Conservation (phyloP, 192 early-diverging fungal species). For the Mortierella claussenii region DNA sequence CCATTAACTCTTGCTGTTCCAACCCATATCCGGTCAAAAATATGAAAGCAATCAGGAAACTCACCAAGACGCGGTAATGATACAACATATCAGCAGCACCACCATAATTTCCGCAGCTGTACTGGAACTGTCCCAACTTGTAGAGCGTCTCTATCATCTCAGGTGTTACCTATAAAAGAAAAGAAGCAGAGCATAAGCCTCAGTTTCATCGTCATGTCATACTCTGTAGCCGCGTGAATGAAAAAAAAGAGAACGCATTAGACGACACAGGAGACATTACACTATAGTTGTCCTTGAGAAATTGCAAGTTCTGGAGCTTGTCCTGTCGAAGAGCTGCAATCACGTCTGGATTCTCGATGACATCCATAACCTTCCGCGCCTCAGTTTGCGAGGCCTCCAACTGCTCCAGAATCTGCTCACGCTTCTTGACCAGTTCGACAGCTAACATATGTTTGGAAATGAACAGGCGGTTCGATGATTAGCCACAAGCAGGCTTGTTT, state of each 20-base stretch:
- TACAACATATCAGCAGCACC: conserved; percentile 93
- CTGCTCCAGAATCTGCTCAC: conserved; percentile 76
- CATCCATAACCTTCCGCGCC: conserved; percentile 84
- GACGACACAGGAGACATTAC: too few species aligned
- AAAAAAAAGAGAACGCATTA: too few species aligned
- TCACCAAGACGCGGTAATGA: conserved; percentile 92
- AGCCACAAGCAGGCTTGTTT: not conserved
- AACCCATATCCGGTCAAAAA: too few species aligned
- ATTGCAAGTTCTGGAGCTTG: conserved; percentile 92
- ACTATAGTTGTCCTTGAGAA: conserved; percentile 85
- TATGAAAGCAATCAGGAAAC: too few species aligned
- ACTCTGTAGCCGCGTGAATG: too few species aligned
- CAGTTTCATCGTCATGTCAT: not conserved
- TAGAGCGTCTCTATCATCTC: conserved; percentile 90
- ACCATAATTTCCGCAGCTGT: conserved; percentile 91
- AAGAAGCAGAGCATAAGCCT: not conserved
- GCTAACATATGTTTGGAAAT: not conserved
- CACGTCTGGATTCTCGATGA: conserved; percentile 92
- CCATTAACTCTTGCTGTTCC: too few species aligned
- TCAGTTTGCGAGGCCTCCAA: conserved; percentile 81
- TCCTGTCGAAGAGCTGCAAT: conserved; percentile 91
- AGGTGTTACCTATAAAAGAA: conserved; percentile 73
- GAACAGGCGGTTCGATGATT: not conserved
- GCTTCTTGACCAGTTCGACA: conserved; percentile 73
- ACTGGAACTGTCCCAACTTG: conserved; percentile 91